A percentile compares a stretch with the other conserved stretches of the same genome.
Evolutionary conservation across 1,284 basidiomycete genomes (phyloP).

Genomic region (Trametes sp.): DNA sequence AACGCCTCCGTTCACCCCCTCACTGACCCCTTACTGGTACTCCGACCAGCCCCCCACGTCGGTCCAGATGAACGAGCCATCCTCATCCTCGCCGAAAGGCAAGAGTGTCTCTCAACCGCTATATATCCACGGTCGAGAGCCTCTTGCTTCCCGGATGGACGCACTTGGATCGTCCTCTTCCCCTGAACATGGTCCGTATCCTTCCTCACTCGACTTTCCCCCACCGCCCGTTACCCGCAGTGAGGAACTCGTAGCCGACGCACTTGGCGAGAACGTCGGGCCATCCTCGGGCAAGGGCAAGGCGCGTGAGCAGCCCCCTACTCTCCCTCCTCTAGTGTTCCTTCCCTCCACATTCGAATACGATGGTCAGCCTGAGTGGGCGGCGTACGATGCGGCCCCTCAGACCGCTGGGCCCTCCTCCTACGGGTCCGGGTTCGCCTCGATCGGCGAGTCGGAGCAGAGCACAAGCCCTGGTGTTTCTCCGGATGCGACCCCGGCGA

Average conservation of each 20-base stretch:
- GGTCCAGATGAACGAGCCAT: slow-evolving; percentile 24
- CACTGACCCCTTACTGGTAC: slow-evolving; percentile 18
- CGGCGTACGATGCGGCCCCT: slow-evolving; percentile 38
- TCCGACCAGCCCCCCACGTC: slow-evolving; percentile 19
- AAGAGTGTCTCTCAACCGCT: slow-evolving; percentile 57
- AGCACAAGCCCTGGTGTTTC: slow-evolving; percentile 28
- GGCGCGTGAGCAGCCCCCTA: slow-evolving; percentile 63
- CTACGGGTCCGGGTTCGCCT: slow-evolving; percentile 48
- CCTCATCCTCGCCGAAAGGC: slow-evolving; percentile 49
- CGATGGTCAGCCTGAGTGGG: slow-evolving; percentile 49
- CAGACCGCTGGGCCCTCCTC: slow-evolving; percentile 64
- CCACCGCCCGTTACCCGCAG: slow-evolving; percentile 3
- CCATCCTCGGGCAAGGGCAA: slow-evolving; percentile 55
- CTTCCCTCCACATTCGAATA: slow-evolving; percentile 58
- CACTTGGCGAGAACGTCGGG: slow-evolving; percentile 30
- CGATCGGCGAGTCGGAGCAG: slow-evolving; percentile 34
- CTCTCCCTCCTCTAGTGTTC: slow-evolving; percentile 69
- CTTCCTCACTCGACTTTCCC: slow-evolving; percentile 17
- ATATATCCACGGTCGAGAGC: slow-evolving; percentile 48
- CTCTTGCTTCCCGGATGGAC: slow-evolving; percentile 43
- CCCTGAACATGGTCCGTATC: slow-evolving; percentile 5
- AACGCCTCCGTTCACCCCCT: slow-evolving; percentile 8
- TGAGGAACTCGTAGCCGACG: slow-evolving; percentile 20
- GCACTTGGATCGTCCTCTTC: slow-evolving; percentile 38
- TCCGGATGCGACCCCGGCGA: slow-evolving; percentile 25